phyloP scores from a whole-genome alignment of 1,284 basidiomycete species.

The Sanghuangporus sanghuang region DNA sequence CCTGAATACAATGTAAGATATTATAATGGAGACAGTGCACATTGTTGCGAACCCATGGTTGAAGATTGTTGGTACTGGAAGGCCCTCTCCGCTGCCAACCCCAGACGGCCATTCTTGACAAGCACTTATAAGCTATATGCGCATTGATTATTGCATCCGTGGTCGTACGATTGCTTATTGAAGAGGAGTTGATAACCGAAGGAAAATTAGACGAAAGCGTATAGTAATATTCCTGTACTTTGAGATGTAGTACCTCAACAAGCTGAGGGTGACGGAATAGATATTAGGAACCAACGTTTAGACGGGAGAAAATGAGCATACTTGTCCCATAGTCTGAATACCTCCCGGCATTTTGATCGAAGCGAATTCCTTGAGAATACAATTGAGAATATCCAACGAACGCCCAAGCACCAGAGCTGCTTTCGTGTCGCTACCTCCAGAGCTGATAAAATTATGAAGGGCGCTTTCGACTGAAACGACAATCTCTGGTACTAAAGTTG shows the following conservation, averaged over 20 bases:
- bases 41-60: constrained; percentile 48
- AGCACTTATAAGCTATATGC: constrained; percentile 66
- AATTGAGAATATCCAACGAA: constrained; percentile 55
- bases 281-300: constrained; percentile 9
- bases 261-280: constrained; percentile 32
- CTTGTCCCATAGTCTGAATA: constrained; percentile 58
- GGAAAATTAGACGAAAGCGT: constrained; percentile 41
- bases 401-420: constrained; percentile 54
- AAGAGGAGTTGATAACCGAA: constrained; percentile 30
- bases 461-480: constrained; percentile 47
- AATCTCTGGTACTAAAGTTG: constrained; percentile 54
- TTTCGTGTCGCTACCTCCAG: constrained; percentile 35
- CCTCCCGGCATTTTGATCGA: constrained; percentile 63
- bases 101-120: constrained; percentile 64
- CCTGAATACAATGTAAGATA: constrained; percentile 31
- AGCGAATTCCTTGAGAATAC: constrained; percentile 62
- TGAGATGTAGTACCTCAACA: constrained; percentile 43
- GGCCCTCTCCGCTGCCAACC: constrained; percentile 52
- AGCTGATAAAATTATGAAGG: constrained; percentile 42
- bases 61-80: constrained; percentile 39
- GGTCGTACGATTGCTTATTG: constrained; percentile 33
- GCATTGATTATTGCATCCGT: constrained; percentile 52
- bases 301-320: constrained; percentile 23
- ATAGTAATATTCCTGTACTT: constrained; percentile 56
- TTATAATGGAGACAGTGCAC: constrained; percentile 2